These are phyloP conservation scores for Fraxinus platypoda DNA, from an alignment of 305 asterid species.

Conservation along the genomic window DNA sequence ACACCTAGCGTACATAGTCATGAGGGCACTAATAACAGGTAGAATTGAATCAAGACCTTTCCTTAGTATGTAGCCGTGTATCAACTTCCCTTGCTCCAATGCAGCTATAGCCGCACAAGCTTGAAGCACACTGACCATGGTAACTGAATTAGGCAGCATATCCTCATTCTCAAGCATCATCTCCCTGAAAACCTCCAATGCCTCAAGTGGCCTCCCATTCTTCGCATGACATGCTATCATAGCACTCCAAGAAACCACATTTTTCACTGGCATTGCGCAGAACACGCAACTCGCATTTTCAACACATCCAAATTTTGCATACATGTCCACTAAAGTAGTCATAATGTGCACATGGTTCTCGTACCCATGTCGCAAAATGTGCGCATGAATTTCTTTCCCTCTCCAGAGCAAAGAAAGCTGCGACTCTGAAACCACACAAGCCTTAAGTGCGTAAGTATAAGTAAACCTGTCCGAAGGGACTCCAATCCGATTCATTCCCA, in stretches of 20 bases:
- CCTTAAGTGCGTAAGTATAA: constrained; percentile 80
- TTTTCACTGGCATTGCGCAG: constrained; percentile 55
- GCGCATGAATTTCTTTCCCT: constrained; percentile 81
- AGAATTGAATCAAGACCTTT: constrained; percentile 74
- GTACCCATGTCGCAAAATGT: constrained; percentile 70
- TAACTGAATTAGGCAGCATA: constrained; percentile 78
- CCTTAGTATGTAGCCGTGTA: constrained; percentile 73
- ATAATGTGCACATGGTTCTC: constrained; percentile 64
- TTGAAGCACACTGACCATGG: constrained; percentile 95
- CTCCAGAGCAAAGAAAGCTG: constrained; percentile 26
- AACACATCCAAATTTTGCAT: constrained; percentile 71
- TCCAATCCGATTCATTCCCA: constrained; percentile 58
- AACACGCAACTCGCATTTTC: constrained; percentile 57
- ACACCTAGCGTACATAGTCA: constrained; percentile 82
- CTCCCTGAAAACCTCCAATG: constrained; percentile 60
- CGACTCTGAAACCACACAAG: constrained; percentile 66
- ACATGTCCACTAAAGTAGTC: constrained; percentile 86
- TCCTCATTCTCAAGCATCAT: constrained; percentile 55
- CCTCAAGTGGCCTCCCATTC: constrained; percentile 65
- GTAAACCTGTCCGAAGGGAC: constrained; percentile 80
- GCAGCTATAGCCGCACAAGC: constrained; percentile 81
- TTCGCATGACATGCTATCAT: constrained; percentile 80
- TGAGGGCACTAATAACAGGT: constrained; percentile 76
- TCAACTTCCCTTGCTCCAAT: constrained; percentile 78
- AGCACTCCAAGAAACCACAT: constrained; percentile 93